Conservation (phyloP, 345 rosid species). For the Hypericum androsaemum region DNA sequence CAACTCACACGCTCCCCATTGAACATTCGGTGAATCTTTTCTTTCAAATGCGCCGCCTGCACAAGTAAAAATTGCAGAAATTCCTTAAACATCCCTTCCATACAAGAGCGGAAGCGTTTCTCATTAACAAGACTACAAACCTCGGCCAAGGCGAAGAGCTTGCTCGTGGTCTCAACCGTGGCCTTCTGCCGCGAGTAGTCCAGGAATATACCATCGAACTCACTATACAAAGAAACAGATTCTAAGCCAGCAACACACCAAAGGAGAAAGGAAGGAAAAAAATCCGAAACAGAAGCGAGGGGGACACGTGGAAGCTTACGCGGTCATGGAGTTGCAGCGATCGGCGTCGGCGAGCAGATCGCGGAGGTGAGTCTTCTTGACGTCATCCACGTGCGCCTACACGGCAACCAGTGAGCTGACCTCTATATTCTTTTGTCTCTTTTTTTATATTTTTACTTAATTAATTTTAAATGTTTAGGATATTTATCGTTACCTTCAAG, state of each 20-base stretch:
- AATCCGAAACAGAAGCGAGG: no score
- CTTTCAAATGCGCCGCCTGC: conserved; percentile 66
- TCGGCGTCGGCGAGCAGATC: conserved; percentile 57
- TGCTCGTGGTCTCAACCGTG: conserved; percentile 48
- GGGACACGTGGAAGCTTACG: conserved; percentile 30
- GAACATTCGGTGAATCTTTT: conserved; percentile 70
- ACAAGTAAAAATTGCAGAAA: conserved; percentile 6
- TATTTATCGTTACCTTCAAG: conserved; percentile 46
- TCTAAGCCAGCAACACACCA: background rate
- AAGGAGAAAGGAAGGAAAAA: background rate
- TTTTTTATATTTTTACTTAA: background rate
- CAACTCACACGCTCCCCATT: conserved; percentile 72
- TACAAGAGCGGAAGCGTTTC: no score
- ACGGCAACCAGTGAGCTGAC: background rate
- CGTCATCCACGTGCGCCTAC: conserved; percentile 62
- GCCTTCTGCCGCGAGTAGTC: conserved; percentile 81
- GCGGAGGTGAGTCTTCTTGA: conserved; percentile 69
- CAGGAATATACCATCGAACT: conserved; percentile 58
- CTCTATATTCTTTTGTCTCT: background rate
- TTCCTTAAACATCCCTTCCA: no score
- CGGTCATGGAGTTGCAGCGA: conserved; percentile 66
- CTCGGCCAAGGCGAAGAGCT: conserved; percentile 71
- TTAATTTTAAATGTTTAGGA: background rate
- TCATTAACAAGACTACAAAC: conserved; percentile 19
- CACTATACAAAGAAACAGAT: conserved; percentile 30